These are phyloP conservation scores for Tilletia horrida DNA, from an alignment of 1,284 basidiomycete species.

Conservation along the genomic window DNA sequence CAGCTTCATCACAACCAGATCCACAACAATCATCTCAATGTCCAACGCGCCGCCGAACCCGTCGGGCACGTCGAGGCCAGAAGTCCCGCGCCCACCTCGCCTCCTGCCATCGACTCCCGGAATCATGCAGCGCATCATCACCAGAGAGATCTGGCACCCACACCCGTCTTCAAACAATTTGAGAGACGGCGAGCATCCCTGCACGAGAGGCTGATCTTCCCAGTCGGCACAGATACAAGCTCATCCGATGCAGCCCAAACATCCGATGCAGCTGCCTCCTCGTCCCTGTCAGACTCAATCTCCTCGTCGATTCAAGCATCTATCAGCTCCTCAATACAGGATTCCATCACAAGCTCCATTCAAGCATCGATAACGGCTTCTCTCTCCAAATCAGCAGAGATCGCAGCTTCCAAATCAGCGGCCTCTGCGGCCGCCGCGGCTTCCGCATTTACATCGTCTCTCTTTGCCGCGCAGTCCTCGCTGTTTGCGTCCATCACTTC, in stretches of 20 bases:
- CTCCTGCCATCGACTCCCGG: not conserved
- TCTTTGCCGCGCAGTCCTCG: conserved; percentile 12
- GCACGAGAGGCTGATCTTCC: not conserved
- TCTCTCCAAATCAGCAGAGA: conserved; percentile 17
- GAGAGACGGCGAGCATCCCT: not conserved
- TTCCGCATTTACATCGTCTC: conserved; percentile 24
- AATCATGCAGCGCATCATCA: too few species aligned
- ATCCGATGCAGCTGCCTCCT: not conserved
- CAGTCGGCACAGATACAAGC: not conserved
- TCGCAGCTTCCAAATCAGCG: conserved; percentile 18
- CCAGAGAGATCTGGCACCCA: not conserved
- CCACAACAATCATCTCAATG: not conserved
- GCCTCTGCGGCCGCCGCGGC: conserved; percentile 23
- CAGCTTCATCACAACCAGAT: not conserved
- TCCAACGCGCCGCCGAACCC: not conserved
- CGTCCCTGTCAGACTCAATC: conserved; percentile 21
- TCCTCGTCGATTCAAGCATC: conserved; percentile 27
- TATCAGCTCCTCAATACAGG: conserved; percentile 25
- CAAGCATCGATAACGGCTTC: not conserved
- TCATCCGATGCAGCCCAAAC: not conserved
- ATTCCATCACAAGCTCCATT: conserved; percentile 17
- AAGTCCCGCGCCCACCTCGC: not conserved
- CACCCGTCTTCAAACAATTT: not conserved
- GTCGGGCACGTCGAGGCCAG: too few species aligned
- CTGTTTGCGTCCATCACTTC: not conserved